A percentile compares a stretch with the other conserved stretches of the same genome.
Conservation (phyloP, 2,329 filamentous ascomycete species). For the Calonectria leucothoes region DNA sequence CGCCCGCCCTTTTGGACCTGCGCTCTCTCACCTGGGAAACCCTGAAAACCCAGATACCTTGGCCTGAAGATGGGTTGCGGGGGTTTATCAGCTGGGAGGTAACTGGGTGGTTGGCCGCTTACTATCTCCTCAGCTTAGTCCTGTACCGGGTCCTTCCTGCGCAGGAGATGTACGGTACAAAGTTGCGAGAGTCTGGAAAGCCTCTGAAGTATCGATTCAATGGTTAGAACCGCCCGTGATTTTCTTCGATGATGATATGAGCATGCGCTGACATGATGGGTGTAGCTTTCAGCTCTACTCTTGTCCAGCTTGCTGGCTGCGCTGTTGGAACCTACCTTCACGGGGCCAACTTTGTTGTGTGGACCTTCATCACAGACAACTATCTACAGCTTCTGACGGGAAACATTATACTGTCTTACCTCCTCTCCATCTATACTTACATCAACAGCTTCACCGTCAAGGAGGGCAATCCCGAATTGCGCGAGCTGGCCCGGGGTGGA, state of each 20-base stretch:
- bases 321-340: conserved; percentile 78
- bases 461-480: conserved; percentile 73
- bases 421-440: conserved; percentile 81
- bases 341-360: conserved; percentile 83
- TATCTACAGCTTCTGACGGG: conserved; percentile 85
- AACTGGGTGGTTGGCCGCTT: conserved; percentile 75
- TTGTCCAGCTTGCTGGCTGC: conserved; percentile 75
- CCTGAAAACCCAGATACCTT: conserved; percentile 81
- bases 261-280: background rate
- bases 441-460: conserved; percentile 81
- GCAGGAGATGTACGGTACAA: conserved; percentile 73
- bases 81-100: conserved; percentile 76
- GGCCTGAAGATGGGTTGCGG: conserved; percentile 74
- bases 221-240: conserved; percentile 53
- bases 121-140: conserved; percentile 79
- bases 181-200: conserved; percentile 72
- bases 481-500: conserved; percentile 83
- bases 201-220: conserved; percentile 84
- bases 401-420: conserved; percentile 80
- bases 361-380: conserved; percentile 91
- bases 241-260: too few relatives aligned
- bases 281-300: conserved; percentile 77
- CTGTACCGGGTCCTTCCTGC: conserved; percentile 81
- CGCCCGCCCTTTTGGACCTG: conserved; percentile 78
- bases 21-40: conserved; percentile 74